These are phyloP conservation scores for Abortiporus biennis DNA, from an alignment of 1,284 basidiomycete species.

Conservation along the genomic window DNA sequence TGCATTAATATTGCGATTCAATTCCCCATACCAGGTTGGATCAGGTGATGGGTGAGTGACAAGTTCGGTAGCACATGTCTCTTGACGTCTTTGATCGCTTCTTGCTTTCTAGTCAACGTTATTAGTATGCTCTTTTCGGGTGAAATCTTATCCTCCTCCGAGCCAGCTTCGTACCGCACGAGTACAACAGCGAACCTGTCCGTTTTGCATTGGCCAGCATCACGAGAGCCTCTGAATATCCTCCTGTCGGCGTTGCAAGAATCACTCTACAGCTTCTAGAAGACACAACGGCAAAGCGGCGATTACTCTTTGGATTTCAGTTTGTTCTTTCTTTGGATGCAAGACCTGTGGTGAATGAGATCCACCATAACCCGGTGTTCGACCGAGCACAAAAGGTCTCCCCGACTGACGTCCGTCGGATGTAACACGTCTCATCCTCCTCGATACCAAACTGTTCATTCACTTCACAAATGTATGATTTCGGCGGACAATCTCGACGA, in stretches of 20 bases:
- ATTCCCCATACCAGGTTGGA: too few species aligned
- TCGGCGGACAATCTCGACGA: neutral
- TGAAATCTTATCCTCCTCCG: too few species aligned
- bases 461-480: neutral
- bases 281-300: neutral
- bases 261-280: neutral
- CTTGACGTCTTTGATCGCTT: too few species aligned
- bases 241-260: neutral
- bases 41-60: too few species aligned
- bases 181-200: too few species aligned
- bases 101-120: too few species aligned
- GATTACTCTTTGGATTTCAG: neutral
- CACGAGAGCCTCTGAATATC: neutral
- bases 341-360: neutral
- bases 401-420: constrained; percentile 3
- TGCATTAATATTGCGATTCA: too few species aligned
- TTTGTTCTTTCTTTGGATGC: neutral
- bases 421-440: too few species aligned
- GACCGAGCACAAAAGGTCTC: constrained; percentile 1
- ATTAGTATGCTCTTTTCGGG: too few species aligned
- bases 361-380: neutral
- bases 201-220: neutral
- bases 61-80: too few species aligned
- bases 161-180: too few species aligned
- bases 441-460: too few species aligned